Percentiles rank a stretch among this genome's conserved stretches.
Conservation (phyloP, 169 alveolate species). For the Plasmodium ovale region DNA sequence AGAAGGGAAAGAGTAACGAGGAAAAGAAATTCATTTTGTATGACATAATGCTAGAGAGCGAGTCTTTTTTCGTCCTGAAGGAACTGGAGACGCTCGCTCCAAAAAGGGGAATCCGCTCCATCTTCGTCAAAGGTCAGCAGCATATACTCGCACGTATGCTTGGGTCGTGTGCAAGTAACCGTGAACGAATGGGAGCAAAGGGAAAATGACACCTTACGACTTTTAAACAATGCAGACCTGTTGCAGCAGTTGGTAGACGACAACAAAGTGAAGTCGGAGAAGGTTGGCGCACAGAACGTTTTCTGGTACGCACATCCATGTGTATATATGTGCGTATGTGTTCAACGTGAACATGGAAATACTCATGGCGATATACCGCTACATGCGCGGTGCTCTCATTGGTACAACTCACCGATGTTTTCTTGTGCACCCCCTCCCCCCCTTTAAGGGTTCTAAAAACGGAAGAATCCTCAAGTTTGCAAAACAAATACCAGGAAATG, state of each 20-base stretch:
- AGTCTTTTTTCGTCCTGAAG: slow-evolving; percentile 72
- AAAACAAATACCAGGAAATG: slow-evolving; percentile 44
- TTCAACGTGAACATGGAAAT: background rate
- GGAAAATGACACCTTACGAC: no score
- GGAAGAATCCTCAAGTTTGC: slow-evolving; percentile 70
- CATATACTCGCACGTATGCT: background rate
- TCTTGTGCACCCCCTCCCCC: background rate
- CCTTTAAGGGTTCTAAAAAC: slow-evolving; percentile 70
- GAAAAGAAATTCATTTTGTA: slow-evolving; percentile 74
- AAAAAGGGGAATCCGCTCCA: slow-evolving; percentile 73
- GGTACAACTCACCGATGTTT: background rate
- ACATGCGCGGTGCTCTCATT: background rate
- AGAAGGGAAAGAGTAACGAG: slow-evolving; percentile 74
- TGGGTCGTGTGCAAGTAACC: background rate
- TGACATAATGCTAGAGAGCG: slow-evolving; percentile 76
- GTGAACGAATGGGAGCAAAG: no score
- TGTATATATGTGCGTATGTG: background rate
- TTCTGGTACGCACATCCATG: slow-evolving; percentile 63
- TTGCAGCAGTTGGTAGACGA: slow-evolving; percentile 77
- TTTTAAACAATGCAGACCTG: slow-evolving; percentile 40
- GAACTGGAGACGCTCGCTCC: slow-evolving; percentile 75
- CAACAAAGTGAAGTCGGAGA: slow-evolving; percentile 72
- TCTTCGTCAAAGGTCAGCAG: slow-evolving; percentile 75
- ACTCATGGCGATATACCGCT: background rate
- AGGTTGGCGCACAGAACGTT: slow-evolving; percentile 71